phyloP scores from a whole-genome alignment of 139 green algal species.

The Ettlia oleoabundans region DNA sequence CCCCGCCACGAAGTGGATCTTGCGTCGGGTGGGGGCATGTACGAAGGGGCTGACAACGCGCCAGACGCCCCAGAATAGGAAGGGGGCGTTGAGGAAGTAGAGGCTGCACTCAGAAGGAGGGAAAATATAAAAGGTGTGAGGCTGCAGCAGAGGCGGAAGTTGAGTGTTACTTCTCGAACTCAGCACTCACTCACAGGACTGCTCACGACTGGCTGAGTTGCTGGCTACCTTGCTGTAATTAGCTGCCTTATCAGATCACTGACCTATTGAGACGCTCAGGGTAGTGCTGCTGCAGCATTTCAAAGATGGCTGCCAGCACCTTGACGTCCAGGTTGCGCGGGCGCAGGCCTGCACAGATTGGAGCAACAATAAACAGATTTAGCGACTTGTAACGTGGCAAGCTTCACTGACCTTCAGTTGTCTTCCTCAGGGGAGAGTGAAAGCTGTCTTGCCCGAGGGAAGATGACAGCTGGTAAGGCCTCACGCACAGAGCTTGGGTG shows the following conservation, averaged over 20 bases:
- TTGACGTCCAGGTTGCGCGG: conserved; percentile 62
- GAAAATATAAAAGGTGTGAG: not conserved
- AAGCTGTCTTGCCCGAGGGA: too few species aligned
- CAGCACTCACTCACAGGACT: not conserved
- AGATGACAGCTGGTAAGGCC: too few species aligned
- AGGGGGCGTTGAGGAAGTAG: conserved; percentile 47
- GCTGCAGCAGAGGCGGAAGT: too few species aligned
- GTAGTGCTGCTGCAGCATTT: conserved; percentile 70
- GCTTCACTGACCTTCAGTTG: too few species aligned
- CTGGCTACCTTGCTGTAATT: not conserved
- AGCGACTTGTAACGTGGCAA: not conserved
- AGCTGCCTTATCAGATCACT: conserved; percentile 28
- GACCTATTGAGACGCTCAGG: conserved; percentile 56
- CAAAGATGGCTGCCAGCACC: conserved; percentile 60
- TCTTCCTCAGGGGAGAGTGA: too few species aligned
- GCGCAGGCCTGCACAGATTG: conserved; percentile 47
- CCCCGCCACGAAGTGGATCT: conserved; percentile 67
- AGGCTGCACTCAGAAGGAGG: not conserved
- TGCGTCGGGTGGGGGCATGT: conserved; percentile 53
- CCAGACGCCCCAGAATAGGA: conserved; percentile 76
- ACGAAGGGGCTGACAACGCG: conserved; percentile 69
- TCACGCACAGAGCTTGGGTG: too few species aligned
- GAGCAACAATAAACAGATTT: not conserved
- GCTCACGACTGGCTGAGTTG: not conserved
- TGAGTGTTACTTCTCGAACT: too few species aligned